A percentile compares a stretch with the other conserved stretches of the same genome.
These are phyloP conservation scores for Thecaphora thlaspeos DNA, from an alignment of 1,284 basidiomycete genomes.

Conservation along the genomic window DNA sequence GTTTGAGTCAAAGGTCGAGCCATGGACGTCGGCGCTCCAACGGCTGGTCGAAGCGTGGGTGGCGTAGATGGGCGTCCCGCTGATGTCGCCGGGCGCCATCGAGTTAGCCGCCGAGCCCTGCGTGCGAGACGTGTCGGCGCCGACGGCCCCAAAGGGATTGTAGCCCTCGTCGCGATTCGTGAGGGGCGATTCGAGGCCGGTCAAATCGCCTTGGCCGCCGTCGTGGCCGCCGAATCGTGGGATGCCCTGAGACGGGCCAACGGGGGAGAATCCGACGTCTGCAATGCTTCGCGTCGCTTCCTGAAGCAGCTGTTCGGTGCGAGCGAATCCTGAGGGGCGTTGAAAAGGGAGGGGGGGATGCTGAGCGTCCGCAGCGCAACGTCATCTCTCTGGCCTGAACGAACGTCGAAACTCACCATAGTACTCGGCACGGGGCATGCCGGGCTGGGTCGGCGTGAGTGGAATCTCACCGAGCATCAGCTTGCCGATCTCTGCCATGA, in stretches of 20 bases:
- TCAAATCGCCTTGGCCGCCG: constrained; percentile 2
- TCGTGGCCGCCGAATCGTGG: constrained; percentile 14
- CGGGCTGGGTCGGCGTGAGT: constrained; percentile 75
- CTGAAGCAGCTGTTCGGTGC: constrained; percentile 44
- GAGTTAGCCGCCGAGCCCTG: constrained; percentile 9
- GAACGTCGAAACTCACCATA: constrained; percentile 44
- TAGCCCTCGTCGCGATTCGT: constrained; percentile 14
- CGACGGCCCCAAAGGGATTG: constrained; percentile 12
- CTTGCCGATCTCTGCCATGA: constrained; percentile 78
- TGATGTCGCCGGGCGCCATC: constrained; percentile 9
- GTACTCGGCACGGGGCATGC: constrained; percentile 74
- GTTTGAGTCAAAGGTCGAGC: constrained; percentile 1
- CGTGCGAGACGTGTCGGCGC: constrained; percentile 4
- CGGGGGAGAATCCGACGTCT: constrained; percentile 44
- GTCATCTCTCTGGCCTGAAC: too few relatives aligned
- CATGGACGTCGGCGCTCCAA: constrained; percentile 5
- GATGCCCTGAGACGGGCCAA: constrained; percentile 24
- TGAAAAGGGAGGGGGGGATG: too few relatives aligned
- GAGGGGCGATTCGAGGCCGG: constrained; percentile 15
- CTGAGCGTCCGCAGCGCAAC: background rate
- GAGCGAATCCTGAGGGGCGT: constrained; percentile 10
- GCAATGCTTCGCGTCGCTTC: constrained; percentile 44
- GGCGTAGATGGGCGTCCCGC: constrained; percentile 35
- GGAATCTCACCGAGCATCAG: constrained; percentile 79
- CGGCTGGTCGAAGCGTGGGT: constrained; percentile 25